Conservation (phyloP, 805 yeast genomes). For the Suhomyces tanzawaensis region DNA sequence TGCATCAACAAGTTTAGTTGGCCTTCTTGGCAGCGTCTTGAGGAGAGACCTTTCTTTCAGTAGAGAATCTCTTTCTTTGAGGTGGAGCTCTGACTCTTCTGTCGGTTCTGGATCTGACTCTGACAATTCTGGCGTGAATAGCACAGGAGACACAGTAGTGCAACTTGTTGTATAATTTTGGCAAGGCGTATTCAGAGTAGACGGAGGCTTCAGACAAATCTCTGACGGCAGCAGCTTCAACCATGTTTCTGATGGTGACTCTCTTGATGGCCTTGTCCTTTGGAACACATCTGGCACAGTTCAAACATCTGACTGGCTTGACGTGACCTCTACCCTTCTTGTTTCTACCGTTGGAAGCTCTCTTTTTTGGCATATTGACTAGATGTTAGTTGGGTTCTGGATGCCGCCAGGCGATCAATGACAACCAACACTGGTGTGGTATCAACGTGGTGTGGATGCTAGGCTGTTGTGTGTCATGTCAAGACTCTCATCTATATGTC, state of each 20-base stretch:
- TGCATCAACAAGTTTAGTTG: slow-evolving; percentile 34
- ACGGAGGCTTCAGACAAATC: slow-evolving; percentile 99
- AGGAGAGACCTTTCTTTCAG: slow-evolving; percentile 94
- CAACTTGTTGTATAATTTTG: slow-evolving; percentile 99
- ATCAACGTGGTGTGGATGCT: no score
- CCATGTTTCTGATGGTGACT: slow-evolving; percentile 99
- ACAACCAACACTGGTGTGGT: no score
- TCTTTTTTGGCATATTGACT: slow-evolving; percentile 97
- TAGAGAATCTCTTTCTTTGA: slow-evolving; percentile 97
- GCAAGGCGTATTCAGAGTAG: slow-evolving; percentile 98
- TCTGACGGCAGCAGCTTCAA: slow-evolving; percentile 99
- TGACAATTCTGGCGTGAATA: slow-evolving; percentile 99
- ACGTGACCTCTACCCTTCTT: slow-evolving; percentile 99
- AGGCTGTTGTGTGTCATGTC: no score
- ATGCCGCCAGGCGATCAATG: no score
- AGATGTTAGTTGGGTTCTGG: slow-evolving; percentile 32
- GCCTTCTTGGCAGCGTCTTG: slow-evolving; percentile 97
- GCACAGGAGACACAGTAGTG: slow-evolving; percentile 99
- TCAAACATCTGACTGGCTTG: slow-evolving; percentile 98
- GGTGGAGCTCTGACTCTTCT: slow-evolving; percentile 99
- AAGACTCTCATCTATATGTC: not conserved
- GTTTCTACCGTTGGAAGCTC: slow-evolving; percentile 99
- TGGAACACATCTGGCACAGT: slow-evolving; percentile 99
- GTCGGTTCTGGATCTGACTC: slow-evolving; percentile 99
- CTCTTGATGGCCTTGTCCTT: slow-evolving; percentile 99